Evolutionary conservation across 106 monocot species (phyloP).

Genomic region (Apostasia ramifera): DNA sequence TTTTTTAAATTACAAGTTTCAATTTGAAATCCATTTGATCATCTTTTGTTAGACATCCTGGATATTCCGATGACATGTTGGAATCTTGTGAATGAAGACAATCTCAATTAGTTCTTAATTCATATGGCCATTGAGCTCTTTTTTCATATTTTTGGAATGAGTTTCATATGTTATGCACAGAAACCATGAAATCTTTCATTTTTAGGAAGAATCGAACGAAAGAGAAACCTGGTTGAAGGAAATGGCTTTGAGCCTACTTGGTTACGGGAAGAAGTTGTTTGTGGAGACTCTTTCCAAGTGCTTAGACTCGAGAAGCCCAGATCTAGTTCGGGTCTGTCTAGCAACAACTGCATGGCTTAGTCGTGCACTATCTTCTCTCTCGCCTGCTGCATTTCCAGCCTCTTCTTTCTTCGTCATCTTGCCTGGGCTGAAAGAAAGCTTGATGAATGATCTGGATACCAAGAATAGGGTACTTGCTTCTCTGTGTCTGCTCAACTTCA

Average conservation of each 20-base stretch:
- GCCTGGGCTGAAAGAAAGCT: constrained; percentile 23
- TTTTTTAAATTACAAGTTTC: too few relatives aligned
- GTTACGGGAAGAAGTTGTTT: constrained; percentile 36
- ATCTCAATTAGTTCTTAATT: too few relatives aligned
- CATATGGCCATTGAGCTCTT: too few relatives aligned
- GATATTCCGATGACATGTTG: too few relatives aligned
- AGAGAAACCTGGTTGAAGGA: constrained; percentile 30
- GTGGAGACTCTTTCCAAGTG: constrained; percentile 28
- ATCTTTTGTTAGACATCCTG: too few relatives aligned
- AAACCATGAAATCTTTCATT: not conserved
- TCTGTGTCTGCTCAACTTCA: constrained; percentile 32
- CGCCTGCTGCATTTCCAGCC: constrained; percentile 14
- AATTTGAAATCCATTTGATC: too few relatives aligned
- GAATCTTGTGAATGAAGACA: too few relatives aligned
- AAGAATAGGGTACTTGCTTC: constrained; percentile 37
- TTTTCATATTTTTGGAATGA: too few relatives aligned
- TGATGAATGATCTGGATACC: constrained; percentile 7
- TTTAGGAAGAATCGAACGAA: constrained; percentile 30
- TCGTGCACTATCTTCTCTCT: constrained; percentile 20
- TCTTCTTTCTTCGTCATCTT: constrained; percentile 27
- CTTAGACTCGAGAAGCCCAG: constrained; percentile 16
- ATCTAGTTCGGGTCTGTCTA: constrained; percentile 23
- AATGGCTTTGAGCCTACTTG: constrained; percentile 23
- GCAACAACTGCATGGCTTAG: constrained; percentile 40
- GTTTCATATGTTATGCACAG: too few relatives aligned